A percentile compares a stretch with the other conserved stretches of the same genome.
These are phyloP conservation scores for Fusarium subtropicale DNA, from an alignment of 2,329 filamentous ascomycete genomes.

Conservation along the genomic window DNA sequence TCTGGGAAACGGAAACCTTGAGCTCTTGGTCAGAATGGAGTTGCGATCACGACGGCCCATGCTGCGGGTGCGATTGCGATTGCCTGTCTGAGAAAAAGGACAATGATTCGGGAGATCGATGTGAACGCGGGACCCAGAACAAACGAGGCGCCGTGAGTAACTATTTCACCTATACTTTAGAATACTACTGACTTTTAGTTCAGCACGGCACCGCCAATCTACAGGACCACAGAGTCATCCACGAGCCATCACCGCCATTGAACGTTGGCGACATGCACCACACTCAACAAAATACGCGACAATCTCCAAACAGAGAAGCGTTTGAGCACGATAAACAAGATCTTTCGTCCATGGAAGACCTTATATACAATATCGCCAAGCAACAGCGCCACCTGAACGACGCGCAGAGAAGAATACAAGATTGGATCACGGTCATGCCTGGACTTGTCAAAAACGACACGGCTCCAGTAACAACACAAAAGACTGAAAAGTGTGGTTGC, in stretches of 20 bases:
- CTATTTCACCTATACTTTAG: neutral
- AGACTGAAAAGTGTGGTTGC: neutral
- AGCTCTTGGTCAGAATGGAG: constrained; percentile 20
- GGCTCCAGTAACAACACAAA: neutral
- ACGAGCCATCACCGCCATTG: neutral
- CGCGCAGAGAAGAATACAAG: constrained; percentile 24
- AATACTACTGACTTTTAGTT: neutral
- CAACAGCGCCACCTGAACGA: constrained; percentile 23
- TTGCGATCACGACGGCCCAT: constrained; percentile 7
- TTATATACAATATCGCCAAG: constrained; percentile 21
- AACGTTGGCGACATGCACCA: neutral
- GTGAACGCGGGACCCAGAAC: neutral
- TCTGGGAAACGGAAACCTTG: constrained; percentile 18
- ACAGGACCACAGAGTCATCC: neutral
- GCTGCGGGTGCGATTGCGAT: constrained; percentile 26
- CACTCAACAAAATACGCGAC: neutral
- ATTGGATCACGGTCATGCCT: constrained; percentile 33
- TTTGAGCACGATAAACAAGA: neutral
- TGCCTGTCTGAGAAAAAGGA: neutral
- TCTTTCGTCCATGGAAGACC: constrained; percentile 12
- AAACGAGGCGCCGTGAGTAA: constrained; percentile 8
- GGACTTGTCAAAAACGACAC: constrained; percentile 1
- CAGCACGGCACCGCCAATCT: constrained; percentile 6
- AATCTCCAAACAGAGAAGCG: neutral
- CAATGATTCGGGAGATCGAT: neutral